Evolutionary conservation across 73 alveolate species (phyloP), one percentile per base, ranked within the genome.

Genomic region (Breviolum minutum): DNA sequence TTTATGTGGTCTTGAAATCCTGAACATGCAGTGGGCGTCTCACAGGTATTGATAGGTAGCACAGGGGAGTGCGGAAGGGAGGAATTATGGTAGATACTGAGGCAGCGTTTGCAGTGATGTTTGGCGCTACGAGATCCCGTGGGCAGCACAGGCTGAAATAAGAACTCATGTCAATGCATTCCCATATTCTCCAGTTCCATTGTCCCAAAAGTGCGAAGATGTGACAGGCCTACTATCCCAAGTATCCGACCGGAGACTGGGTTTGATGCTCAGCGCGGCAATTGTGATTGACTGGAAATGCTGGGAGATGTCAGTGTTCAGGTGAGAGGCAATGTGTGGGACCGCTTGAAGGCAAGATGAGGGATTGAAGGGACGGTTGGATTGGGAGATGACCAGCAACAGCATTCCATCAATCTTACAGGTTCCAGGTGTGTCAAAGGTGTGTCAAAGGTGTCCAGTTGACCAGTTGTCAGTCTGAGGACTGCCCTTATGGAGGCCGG

Each of bases 321-420:
- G 96, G 83, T 90, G 87, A 79, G 96, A n/a, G 96, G 96, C 96
- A 90, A 90, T 69, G 96, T 90, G 20, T 90, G 96, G 96, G 96
- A 90, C 54, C 96, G 96, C 5, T 79, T 90, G 64, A 90, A 90
- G 96, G 96, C 88, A 20, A 27, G 86, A 3, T 22, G 20, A 68
- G 5, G 2, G 54, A n/a, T n/a, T n/a, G n/a, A 40, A 40, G 54
- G 20, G 26, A 17, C 54, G 54, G 54, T 40, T 76, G 13, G 85
- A 71, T 2, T 13, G 13, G 81, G 30, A n/a, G 85, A 8, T 71
- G 81, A 20, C 81, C 10, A 71, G 81, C 12, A 20, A 48, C 81
- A 71, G 29, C 29, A 20, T 20, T 71, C 12, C 32, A 22, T 20
- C 61, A 64, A 27, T 27, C 54, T 19, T 26, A 12, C 86, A 40